These are phyloP conservation scores for Saposhnikovia divaricata DNA, from an alignment of 129 eudicot species.

Conservation along the genomic window DNA sequence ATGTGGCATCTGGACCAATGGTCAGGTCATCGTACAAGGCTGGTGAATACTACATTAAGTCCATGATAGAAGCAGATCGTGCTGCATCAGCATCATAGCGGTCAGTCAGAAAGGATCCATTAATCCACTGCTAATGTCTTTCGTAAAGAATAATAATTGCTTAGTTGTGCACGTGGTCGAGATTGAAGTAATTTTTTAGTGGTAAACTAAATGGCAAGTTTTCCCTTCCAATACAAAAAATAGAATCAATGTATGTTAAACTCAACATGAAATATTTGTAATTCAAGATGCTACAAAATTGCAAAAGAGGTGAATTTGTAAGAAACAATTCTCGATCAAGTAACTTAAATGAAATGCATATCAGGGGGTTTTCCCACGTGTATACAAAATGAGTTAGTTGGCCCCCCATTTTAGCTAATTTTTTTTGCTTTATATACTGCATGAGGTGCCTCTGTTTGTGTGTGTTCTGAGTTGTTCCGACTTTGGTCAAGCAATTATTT, in stretches of 20 bases:
- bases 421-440: too few species aligned
- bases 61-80: constrained; percentile 91
- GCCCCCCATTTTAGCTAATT: neutral
- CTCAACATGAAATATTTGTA: neutral
- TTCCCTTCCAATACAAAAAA: neutral
- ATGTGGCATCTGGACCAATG: constrained; percentile 98
- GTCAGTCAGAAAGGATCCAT: neutral
- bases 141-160: neutral
- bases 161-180: neutral
- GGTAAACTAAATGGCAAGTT: neutral
- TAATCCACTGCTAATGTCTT: neutral
- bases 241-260: neutral
- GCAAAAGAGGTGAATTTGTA: neutral
- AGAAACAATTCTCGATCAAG: neutral
- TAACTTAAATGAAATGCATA: neutral
- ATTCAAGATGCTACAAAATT: neutral
- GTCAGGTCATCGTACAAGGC: constrained; percentile 97
- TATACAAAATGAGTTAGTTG: neutral
- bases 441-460: neutral
- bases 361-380: neutral
- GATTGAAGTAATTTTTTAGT: neutral
- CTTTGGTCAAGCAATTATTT: neutral
- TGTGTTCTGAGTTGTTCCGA: neutral
- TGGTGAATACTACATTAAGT: constrained; percentile 86
- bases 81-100: constrained; percentile 43